phyloP scores from a whole-genome alignment of 2,329 filamentous ascomycete species.

The Sarocladium strictum region DNA sequence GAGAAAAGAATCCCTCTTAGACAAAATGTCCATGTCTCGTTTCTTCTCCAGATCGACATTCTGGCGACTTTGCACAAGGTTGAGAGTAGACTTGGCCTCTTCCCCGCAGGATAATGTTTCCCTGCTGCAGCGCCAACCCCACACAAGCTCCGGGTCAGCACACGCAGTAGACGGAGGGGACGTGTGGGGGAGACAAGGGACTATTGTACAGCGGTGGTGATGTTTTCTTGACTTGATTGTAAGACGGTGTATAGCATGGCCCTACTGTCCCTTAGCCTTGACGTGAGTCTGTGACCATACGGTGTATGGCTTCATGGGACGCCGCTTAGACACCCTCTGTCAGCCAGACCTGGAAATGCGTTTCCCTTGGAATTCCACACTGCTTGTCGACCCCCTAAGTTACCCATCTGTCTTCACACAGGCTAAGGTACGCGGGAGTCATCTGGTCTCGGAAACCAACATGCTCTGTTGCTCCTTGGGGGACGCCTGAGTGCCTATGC shows the following conservation, averaged over 20 bases:
- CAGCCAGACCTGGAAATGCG: slow-evolving; percentile 9
- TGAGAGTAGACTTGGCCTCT: too few species aligned
- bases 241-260: neutral
- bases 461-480: slow-evolving; percentile 15
- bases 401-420: neutral
- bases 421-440: neutral
- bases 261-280: neutral
- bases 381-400: too few species aligned
- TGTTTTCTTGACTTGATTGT: too few species aligned
- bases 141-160: slow-evolving; percentile 6
- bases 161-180: neutral
- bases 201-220: neutral
- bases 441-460: slow-evolving; percentile 13
- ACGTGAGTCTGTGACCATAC: neutral
- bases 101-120: slow-evolving; percentile 7
- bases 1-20: too few species aligned
- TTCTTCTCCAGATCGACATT: too few species aligned
- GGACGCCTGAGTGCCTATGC: neutral
- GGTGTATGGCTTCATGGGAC: neutral
- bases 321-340: neutral
- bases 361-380: slow-evolving; percentile 6
- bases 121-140: neutral
- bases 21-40: too few species aligned
- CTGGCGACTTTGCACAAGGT: too few species aligned
- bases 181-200: neutral